Evolutionary conservation across 116 monocot species (phyloP), one percentile per base, ranked within the genome.

Genomic region (Phalaenopsis hybrid): DNA sequence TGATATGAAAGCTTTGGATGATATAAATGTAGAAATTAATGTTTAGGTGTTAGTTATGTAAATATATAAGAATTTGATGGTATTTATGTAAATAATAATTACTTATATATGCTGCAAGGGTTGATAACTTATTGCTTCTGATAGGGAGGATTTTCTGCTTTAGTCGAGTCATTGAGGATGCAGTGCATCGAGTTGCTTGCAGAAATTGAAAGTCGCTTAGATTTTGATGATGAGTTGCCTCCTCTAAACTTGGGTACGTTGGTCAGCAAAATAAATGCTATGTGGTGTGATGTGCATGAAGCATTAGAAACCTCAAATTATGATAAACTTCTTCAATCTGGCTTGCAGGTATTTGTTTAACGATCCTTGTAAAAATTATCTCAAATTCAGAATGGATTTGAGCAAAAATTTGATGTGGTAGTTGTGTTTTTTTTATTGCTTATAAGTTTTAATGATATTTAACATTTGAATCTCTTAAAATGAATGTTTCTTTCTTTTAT

Each of bases 191-290:
- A 97, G 79, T 79, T 97, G 81, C 91, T 97, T 79, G 79, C 91
- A 55, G 97, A 97, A 83, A 94, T 93, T 63, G 97, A 97, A 82
- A 93, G 94, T 82, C 94, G 97, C 65, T 81, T 97, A 75, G 94
- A 97, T 89, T 97, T 94, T 88, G 94, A 97, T 81, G 97, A 97
- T 91, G 94, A 97, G 78, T 87, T 93, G 84, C 94, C 97, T 43
- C 88, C 90, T 23, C 79, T 97, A 9, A 86, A 93, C 52, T 34
- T 75, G 23, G 78, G 46, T 65, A 84, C 75, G 33, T 79, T 97
- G 78, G 84, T 89, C 9, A 57, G 78, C 79, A 89, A 80, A 80
- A 90, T 97, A 82, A 81, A 87, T 84, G 57, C 10, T 10, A 97
- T 97, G 97, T 87, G 79, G 79, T 79, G 84, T 80, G 90, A 92